Percentiles rank a stretch among this genome's conserved stretches.
phyloP scores from a whole-genome alignment of 805 yeast species.

The Candida michaelii region DNA sequence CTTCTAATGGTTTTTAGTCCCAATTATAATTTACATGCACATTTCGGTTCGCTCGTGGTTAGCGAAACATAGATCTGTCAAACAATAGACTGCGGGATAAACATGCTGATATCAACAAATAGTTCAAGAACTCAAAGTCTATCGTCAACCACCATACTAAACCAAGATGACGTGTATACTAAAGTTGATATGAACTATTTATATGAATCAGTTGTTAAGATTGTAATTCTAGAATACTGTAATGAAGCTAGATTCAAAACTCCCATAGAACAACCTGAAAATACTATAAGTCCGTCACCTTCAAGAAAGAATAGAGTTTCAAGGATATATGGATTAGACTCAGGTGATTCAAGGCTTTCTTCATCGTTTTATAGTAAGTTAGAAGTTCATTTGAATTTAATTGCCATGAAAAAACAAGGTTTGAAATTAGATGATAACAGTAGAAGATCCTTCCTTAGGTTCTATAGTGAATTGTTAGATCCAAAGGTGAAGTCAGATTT shows the following conservation, averaged over 20 bases:
- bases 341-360: slow-evolving; percentile 35
- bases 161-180: slow-evolving; percentile 20
- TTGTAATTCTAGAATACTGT: slow-evolving; percentile 57
- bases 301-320: slow-evolving; percentile 11
- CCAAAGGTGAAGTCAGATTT: slow-evolving; percentile 41
- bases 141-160: slow-evolving; percentile 22
- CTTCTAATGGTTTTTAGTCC: no score
- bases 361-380: slow-evolving; percentile 36
- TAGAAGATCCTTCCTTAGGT: slow-evolving; percentile 57
- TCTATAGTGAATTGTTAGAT: slow-evolving; percentile 60
- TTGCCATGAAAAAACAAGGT: slow-evolving; percentile 46
- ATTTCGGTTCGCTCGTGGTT: no score
- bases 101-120: slow-evolving; percentile 6
- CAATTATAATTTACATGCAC: no score
- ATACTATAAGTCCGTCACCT: slow-evolving; percentile 6
- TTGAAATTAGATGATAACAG: slow-evolving; percentile 45
- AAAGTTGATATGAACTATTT: slow-evolving; percentile 28
- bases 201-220: slow-evolving; percentile 54
- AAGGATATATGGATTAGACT: slow-evolving; percentile 14
- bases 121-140: slow-evolving; percentile 23
- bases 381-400: slow-evolving; percentile 40
- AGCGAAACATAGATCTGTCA: no score
- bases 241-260: slow-evolving; percentile 63
- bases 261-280: slow-evolving; percentile 13
- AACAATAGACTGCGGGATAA: neutral